Base-by-base conservation (phyloP, 2,329 filamentous ascomycete species). In the Tolypocladium tropicale region DNA sequence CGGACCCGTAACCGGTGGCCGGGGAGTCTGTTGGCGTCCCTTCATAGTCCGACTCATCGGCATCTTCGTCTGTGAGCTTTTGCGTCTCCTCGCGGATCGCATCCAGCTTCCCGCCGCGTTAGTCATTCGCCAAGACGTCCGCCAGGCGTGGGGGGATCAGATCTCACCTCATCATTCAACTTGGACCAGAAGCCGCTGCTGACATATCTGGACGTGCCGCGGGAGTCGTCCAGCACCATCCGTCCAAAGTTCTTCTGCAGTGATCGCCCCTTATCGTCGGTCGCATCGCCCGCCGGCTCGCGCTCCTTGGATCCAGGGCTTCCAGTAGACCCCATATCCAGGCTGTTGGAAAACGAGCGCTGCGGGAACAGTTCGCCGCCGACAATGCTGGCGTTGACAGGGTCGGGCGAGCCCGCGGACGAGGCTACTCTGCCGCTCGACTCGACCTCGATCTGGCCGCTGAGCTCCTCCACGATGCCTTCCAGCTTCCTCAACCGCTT, bases 121-220 rank as follows among this genome's bases (percentile, higher is more conserved):
- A 49, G 46, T 49, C 6, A n/a, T 5, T 30, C 7, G 25, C 46
- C 28, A n/a, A 18, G 14, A 18, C 9, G 9, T 49, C n/a, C 46
- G 9, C 25, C 46, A 30, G 25, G 4, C 46, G 25, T 32, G 46
- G 23, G n/a, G 34, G 16, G 34, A 18, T 18, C 6, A 37, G 16
- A 18, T 62, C 72, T 55, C 70, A 86, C 84, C 77, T 91, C 87
- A 54, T 90, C 88, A 58, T 85, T 88, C 53, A 92, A 76, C 59
- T 82, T 88, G 23, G 86, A 82, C 86, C 86, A 90, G 64, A 91
- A 89, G 7, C 82, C 85, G 67, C 83, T 89, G 72, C 86, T 89
- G 61, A 92, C 82, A 66, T 91, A 92, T 66, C 86, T 76, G 55
- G 82, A 84, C 52, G 82, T 86, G 57, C 81, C 82, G 41, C 84